Base-by-base conservation (phyloP, 495 filamentous ascomycete species). In the Aspergillus biplanus region DNA sequence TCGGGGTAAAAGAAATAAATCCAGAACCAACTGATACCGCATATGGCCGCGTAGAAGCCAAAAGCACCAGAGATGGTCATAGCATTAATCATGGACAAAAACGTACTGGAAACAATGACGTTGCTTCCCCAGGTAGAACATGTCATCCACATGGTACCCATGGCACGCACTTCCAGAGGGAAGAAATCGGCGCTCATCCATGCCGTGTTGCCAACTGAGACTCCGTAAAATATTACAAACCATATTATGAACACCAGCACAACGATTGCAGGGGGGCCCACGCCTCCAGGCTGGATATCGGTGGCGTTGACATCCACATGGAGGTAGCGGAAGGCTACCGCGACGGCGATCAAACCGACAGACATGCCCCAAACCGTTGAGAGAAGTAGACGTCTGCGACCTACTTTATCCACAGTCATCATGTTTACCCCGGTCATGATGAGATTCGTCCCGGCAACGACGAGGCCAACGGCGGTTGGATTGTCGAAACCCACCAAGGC, bases 121-220 rank as follows among this genome's bases (percentile, higher is more conserved):
- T 85, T 84, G 62, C 70, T 74, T 11, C 74, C 80, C 82, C 81
- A 85, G 69, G 75, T 78, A 9, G 77, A 78, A 58, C 77, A 77
- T 15, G 81, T 84, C 32, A 81, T 61, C 73, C 80, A 75, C 82
- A 84, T 84, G 1, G 82, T 84, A 1, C 82, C 81, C 64, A 81
- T 73, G 13, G 82, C 82, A 34, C 82, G 75, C 5, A 84, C 79
- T 66, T 84, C 81, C 59, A 83, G 72, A 27, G 82, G 80, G 61
- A 81, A 81, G 67, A 84, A 80, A 52, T 85, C 82, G n/a, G 75
- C 73, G 46, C 71, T 70, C 62, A 83, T 72, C 82, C 82, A 84
- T 12, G 81, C 81, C 1, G 76, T 83, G 59, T 80, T 84, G 31
- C 78, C 81, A 6, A 83, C 73, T 15, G 74, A 75, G 0, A 75